Evolutionary conservation across 768 basidiomycete genomes (phyloP).

Genomic region (Tephrocybe sp.): DNA sequence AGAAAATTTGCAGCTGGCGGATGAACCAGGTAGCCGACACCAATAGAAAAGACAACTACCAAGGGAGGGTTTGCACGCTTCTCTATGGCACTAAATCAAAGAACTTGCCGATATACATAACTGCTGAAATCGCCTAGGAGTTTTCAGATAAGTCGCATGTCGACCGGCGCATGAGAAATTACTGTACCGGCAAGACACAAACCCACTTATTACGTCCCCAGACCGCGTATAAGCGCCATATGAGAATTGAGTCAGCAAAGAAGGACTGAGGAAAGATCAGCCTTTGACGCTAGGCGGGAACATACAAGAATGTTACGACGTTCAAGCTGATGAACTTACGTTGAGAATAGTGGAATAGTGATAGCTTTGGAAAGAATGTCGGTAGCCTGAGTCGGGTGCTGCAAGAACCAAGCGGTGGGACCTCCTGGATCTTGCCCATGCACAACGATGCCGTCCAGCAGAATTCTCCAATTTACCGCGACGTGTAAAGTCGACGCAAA

Average conservation of each 20-base stretch:
- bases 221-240: constrained; percentile 22
- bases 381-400: neutral
- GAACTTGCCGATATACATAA: constrained; percentile 3
- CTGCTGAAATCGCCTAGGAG: neutral
- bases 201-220: constrained; percentile 15
- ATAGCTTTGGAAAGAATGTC: neutral
- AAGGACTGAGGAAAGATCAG: constrained; percentile 9
- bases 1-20: neutral
- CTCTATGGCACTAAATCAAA: neutral
- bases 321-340: constrained; percentile 7
- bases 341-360: constrained; percentile 5
- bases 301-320: neutral
- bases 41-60: neutral
- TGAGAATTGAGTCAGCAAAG: constrained; percentile 17
- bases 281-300: neutral
- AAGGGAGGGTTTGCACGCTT: neutral
- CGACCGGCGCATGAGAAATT: neutral
- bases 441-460: constrained; percentile 15
- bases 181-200: constrained; percentile 2
- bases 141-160: neutral
- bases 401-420: neutral
- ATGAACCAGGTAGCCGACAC: neutral
- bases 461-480: constrained; percentile 3
- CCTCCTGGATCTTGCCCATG: neutral
- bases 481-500: constrained; percentile 16